Conservation (phyloP, 1,284 basidiomycete genomes). For the Earliella scabrosa region DNA sequence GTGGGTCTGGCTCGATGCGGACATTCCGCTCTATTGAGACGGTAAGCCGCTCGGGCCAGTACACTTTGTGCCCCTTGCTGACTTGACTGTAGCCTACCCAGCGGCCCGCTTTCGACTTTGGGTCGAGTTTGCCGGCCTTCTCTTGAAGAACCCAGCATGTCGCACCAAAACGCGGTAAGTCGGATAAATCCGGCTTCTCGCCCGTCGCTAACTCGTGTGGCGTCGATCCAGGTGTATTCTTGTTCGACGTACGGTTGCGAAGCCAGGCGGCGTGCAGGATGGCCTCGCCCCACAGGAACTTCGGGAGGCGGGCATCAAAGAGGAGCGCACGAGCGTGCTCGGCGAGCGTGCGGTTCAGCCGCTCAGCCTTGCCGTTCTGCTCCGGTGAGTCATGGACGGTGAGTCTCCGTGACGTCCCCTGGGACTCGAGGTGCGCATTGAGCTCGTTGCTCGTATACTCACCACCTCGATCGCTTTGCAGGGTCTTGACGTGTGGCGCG, state of each 20-base stretch:
- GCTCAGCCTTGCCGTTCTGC: constrained; percentile 45
- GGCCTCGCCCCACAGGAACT: constrained; percentile 44
- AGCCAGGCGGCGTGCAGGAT: constrained; percentile 38
- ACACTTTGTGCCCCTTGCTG: constrained; percentile 38
- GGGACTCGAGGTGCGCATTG: constrained; percentile 11
- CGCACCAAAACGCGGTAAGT: constrained; percentile 7
- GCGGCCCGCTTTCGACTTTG: constrained; percentile 27
- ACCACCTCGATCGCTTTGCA: constrained; percentile 25
- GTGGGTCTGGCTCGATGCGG: constrained; percentile 10
- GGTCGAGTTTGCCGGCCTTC: constrained; percentile 33
- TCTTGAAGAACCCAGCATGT: constrained; percentile 5
- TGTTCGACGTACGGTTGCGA: constrained; percentile 36
- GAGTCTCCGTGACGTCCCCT: constrained; percentile 13
- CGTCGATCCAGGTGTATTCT: constrained; percentile 35
- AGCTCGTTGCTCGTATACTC: constrained; percentile 22
- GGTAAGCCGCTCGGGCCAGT: constrained; percentile 36
- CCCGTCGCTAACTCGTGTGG: constrained; percentile 34
- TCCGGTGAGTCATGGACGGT: constrained; percentile 36
- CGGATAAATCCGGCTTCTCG: constrained; percentile 32
- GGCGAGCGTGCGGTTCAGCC: constrained; percentile 36
- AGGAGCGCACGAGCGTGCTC: constrained; percentile 31
- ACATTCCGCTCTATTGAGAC: constrained; percentile 41
- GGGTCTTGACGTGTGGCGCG: constrained; percentile 7
- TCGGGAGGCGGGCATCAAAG: constrained; percentile 32
- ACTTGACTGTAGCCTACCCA: constrained; percentile 38